These are phyloP conservation scores for Blastomyces gilchristii DNA, from an alignment of 2,329 filamentous ascomycete genomes.

Conservation along the genomic window DNA sequence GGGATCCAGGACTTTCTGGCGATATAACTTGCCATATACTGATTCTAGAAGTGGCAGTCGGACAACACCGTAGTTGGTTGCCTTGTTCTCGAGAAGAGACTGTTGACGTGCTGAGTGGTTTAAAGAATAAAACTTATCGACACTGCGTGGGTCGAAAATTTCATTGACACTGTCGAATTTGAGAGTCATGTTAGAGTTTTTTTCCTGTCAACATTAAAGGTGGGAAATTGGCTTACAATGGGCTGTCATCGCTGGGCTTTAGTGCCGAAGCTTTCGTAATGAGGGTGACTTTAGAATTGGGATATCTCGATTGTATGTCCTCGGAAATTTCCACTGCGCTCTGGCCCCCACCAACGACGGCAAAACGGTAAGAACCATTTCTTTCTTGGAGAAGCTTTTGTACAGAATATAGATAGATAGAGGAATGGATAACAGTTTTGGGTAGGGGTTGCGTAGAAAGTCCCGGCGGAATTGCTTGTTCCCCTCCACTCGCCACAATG, in stretches of 20 bases:
- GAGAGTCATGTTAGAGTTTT: not conserved
- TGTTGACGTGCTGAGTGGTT: slow-evolving; percentile 51
- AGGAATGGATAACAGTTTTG: slow-evolving; percentile 74
- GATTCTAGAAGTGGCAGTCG: slow-evolving; percentile 81
- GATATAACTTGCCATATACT: slow-evolving; percentile 78
- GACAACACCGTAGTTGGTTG: slow-evolving; percentile 92
- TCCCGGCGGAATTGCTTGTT: slow-evolving; percentile 54
- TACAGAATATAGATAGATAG: slow-evolving; percentile 56
- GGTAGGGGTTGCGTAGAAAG: slow-evolving; percentile 53
- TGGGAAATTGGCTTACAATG: slow-evolving; percentile 59
- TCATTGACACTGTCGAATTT: slow-evolving; percentile 63
- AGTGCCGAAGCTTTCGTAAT: slow-evolving; percentile 76
- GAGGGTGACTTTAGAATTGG: slow-evolving; percentile 65
- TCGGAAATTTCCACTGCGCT: slow-evolving; percentile 93
- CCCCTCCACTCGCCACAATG: slow-evolving; percentile 56
- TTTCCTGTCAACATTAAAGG: not conserved
- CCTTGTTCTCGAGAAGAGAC: slow-evolving; percentile 58
- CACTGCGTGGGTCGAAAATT: slow-evolving; percentile 82
- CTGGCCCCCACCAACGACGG: slow-evolving; percentile 81
- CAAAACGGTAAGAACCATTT: slow-evolving; percentile 54
- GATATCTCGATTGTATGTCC: slow-evolving; percentile 72
- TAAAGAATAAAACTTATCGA: slow-evolving; percentile 65
- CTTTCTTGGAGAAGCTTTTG: slow-evolving; percentile 32
- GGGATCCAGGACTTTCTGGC: slow-evolving; percentile 61
- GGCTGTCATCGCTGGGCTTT: slow-evolving; percentile 86